Conservation (phyloP, 106 monocot species). For the Gastrodia elata region DNA sequence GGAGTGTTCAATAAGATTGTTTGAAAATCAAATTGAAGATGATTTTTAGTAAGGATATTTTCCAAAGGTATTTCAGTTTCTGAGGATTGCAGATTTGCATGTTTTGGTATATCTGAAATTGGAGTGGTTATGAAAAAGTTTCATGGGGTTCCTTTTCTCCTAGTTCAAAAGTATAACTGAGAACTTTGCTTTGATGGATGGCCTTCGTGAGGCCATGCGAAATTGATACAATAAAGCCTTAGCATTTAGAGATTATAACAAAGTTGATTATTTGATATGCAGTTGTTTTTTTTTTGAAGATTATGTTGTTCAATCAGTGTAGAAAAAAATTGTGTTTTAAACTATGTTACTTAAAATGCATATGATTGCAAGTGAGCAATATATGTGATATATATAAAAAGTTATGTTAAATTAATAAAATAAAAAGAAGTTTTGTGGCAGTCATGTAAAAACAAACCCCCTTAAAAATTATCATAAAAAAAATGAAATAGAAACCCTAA, state of each 20-base stretch:
- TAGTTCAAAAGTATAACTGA: constrained; percentile 80
- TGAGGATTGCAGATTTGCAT: constrained; percentile 17
- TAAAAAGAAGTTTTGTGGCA: too few relatives aligned
- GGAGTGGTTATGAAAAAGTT: constrained; percentile 70
- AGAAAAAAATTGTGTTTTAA: not conserved
- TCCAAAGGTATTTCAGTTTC: constrained; percentile 76
- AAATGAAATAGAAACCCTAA: too few relatives aligned
- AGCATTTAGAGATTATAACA: constrained; percentile 66
- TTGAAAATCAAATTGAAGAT: constrained; percentile 16
- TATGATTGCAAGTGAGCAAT: not conserved
- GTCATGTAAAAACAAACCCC: too few relatives aligned
- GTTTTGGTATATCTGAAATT: constrained; percentile 57
- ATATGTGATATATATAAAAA: too few relatives aligned
- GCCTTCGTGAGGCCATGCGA: constrained; percentile 54
- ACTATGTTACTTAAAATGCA: not conserved
- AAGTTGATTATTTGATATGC: constrained; percentile 53
- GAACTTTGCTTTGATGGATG: constrained; percentile 82
- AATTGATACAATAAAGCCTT: constrained; percentile 37
- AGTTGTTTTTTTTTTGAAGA: not conserved
- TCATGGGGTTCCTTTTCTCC: constrained; percentile 32
- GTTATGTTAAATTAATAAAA: too few relatives aligned
- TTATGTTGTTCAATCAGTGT: not conserved
- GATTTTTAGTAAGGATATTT: constrained; percentile 59
- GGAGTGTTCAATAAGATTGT: not conserved
- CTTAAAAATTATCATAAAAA: too few relatives aligned